These are phyloP conservation scores for Stereocaulon alpinum DNA, from an alignment of 495 filamentous ascomycete genomes.

Conservation along the genomic window DNA sequence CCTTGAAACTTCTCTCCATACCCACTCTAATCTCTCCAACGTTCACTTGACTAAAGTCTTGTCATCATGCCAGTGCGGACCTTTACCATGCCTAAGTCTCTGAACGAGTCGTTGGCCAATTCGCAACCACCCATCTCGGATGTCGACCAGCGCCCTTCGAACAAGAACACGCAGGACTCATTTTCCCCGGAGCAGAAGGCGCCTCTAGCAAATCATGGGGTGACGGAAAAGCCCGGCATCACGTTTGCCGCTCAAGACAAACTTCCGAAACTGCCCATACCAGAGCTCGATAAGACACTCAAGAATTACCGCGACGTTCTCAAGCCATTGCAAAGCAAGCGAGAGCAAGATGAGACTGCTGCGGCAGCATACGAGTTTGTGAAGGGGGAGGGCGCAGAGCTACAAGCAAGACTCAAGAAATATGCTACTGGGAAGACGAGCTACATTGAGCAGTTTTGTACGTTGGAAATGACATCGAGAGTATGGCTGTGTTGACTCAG, in stretches of 20 bases:
- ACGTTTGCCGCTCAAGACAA: conserved; percentile 85
- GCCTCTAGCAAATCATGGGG: conserved; percentile 35
- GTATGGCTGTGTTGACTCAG: background rate
- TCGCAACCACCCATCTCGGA: conserved; percentile 23
- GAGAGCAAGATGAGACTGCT: conserved; percentile 77
- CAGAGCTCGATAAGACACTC: conserved; percentile 74
- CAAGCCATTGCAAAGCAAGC: conserved; percentile 63
- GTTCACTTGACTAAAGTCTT: conserved; percentile 46
- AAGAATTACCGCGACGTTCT: conserved; percentile 73
- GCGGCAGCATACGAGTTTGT: conserved; percentile 78
- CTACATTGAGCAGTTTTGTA: conserved; percentile 99
- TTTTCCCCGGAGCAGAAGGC: conserved; percentile 34
- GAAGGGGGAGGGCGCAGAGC: conserved; percentile 66
- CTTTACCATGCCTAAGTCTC: conserved; percentile 51
- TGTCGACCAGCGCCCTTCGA: conserved; percentile 20
- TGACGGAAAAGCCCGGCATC: conserved; percentile 48
- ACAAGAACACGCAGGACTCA: conserved; percentile 31
- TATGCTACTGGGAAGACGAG: conserved; percentile 91
- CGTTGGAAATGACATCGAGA: conserved; percentile 28
- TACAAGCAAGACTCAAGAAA: conserved; percentile 83
- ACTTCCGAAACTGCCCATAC: conserved; percentile 86
- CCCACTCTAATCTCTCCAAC: conserved; percentile 63
- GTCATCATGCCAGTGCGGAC: conserved; percentile 34
- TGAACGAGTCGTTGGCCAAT: conserved; percentile 50
- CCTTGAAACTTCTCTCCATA: conserved; percentile 71